phyloP scores from a whole-genome alignment of 768 basidiomycete genomes.

The Tylopilus plumbeoviolaceoides region DNA sequence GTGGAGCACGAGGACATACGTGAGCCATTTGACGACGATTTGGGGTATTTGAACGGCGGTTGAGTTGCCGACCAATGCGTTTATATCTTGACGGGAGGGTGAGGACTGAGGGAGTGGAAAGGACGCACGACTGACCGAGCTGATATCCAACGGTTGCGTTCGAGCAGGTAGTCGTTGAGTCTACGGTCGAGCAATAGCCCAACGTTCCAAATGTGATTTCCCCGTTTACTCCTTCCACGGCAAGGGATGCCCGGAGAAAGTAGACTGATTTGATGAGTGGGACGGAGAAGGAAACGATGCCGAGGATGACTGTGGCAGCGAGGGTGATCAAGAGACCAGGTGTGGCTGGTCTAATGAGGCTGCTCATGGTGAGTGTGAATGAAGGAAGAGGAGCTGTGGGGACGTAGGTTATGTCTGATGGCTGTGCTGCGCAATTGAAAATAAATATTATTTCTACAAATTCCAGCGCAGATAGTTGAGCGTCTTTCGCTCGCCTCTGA shows the following conservation, averaged over 20 bases:
- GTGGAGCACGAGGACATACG: constrained; percentile 89
- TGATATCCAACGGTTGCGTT: constrained; percentile 82
- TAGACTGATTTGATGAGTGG: constrained; percentile 86
- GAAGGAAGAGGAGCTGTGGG: not conserved
- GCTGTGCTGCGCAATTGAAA: constrained; percentile 11
- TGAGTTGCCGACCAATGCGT: constrained; percentile 68
- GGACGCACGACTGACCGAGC: constrained; percentile 55
- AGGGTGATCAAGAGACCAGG: constrained; percentile 86
- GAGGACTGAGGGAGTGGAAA: constrained; percentile 3
- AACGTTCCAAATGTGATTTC: constrained; percentile 82
- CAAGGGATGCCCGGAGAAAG: constrained; percentile 77
- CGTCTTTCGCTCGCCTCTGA: constrained; percentile 36
- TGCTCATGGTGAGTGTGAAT: constrained; percentile 41
- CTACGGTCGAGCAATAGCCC: constrained; percentile 75
- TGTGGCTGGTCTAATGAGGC: constrained; percentile 75
- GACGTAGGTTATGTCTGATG: not conserved
- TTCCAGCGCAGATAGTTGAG: constrained; percentile 37
- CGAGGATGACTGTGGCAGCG: constrained; percentile 72
- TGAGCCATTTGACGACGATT: constrained; percentile 90
- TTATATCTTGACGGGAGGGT: constrained; percentile 57
- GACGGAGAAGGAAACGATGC: constrained; percentile 85
- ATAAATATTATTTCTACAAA: not conserved
- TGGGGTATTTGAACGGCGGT: constrained; percentile 69
- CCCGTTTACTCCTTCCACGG: constrained; percentile 45
- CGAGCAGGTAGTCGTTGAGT: constrained; percentile 64